These are phyloP conservation scores for Phaeolepiota aurea DNA, from an alignment of 768 basidiomycete genomes.

Conservation along the genomic window DNA sequence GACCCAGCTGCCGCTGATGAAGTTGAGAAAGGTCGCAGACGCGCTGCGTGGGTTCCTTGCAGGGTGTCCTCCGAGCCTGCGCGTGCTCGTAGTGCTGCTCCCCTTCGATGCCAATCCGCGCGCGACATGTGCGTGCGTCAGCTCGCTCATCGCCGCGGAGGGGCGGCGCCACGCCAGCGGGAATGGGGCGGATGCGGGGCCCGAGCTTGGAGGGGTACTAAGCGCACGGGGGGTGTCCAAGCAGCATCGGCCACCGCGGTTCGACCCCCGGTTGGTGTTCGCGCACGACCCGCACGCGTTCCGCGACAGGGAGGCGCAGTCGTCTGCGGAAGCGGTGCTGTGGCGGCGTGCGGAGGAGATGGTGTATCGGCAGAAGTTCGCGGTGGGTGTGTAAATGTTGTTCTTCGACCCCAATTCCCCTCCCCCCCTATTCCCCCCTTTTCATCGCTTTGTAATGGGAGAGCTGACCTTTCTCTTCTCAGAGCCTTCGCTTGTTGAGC, in stretches of 20 bases:
- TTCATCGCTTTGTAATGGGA: too few species aligned
- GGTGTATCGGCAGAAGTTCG: conserved; percentile 12
- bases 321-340: conserved; percentile 18
- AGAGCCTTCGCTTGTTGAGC: too few species aligned
- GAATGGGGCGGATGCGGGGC: neutral
- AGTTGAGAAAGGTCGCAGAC: conserved; percentile 15
- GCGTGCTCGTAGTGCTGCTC: conserved; percentile 24
- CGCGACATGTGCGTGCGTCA: too few species aligned
- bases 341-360: conserved; percentile 25
- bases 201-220: neutral
- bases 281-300: conserved; percentile 29
- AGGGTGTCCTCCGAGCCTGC: conserved; percentile 14
- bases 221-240: neutral
- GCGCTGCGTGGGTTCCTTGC: conserved; percentile 15
- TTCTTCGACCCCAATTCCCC: too few species aligned
- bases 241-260: too few species aligned
- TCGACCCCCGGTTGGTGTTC: conserved; percentile 28
- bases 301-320: conserved; percentile 27
- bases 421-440: neutral
- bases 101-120: conserved; percentile 18
- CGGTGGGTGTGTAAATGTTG: conserved; percentile 17
- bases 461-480: too few species aligned
- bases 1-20: too few species aligned
- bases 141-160: too few species aligned
- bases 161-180: neutral